Evolutionary conservation across 371 early-diverging fungal species (phyloP).

Genomic region (Mortierella sp.): DNA sequence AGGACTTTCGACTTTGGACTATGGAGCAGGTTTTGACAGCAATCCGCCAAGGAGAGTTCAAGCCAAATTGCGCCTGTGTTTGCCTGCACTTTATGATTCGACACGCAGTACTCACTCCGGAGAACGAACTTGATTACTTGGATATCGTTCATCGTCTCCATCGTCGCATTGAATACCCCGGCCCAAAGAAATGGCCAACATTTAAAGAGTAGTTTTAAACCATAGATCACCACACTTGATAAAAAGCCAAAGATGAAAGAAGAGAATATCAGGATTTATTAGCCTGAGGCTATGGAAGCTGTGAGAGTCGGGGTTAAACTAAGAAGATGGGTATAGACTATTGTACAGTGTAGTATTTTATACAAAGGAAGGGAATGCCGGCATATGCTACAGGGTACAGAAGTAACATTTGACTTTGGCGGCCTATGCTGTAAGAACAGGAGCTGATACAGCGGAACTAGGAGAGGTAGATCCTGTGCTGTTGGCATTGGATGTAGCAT

Average conservation of each 20-base stretch:
- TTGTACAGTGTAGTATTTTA: slow-evolving; percentile 4
- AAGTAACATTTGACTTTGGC: not conserved
- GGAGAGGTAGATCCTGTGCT: not conserved
- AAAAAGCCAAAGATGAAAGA: not conserved
- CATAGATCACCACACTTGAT: slow-evolving; percentile 17
- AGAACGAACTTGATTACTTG: slow-evolving; percentile 86
- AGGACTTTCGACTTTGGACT: slow-evolving; percentile 82
- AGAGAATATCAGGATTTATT: not conserved
- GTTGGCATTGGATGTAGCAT: not conserved
- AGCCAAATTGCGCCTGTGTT: slow-evolving; percentile 89
- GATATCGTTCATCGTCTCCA: slow-evolving; percentile 77
- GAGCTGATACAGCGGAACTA: not conserved
- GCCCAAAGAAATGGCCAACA: slow-evolving; percentile 62
- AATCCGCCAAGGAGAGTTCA: slow-evolving; percentile 80
- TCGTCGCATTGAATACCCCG: slow-evolving; percentile 77
- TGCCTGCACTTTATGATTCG: slow-evolving; percentile 89
- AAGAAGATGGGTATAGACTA: not conserved
- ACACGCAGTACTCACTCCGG: slow-evolving; percentile 78
- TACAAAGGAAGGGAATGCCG: not conserved
- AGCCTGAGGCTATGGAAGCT: not conserved
- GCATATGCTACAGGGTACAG: not conserved
- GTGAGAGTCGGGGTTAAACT: not conserved
- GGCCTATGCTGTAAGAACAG: not conserved
- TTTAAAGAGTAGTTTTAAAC: slow-evolving; percentile 31
- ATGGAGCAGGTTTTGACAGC: slow-evolving; percentile 73